Conservation (phyloP, 306 rosid genomes). For the Castanospermum australe region DNA sequence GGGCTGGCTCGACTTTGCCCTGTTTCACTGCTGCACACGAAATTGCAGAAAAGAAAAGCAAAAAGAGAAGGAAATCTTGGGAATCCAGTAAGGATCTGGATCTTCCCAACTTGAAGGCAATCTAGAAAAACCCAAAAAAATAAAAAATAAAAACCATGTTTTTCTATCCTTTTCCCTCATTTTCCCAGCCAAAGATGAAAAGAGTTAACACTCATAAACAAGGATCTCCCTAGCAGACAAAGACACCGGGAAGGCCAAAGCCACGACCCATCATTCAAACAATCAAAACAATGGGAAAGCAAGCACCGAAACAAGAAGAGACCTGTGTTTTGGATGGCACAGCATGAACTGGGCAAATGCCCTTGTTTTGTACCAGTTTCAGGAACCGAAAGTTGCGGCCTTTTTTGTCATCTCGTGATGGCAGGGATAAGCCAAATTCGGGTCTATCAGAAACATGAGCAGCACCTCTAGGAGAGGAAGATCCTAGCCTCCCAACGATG, state of each 20-base stretch:
- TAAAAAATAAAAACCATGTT: too few species aligned
- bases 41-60: background rate
- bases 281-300: background rate
- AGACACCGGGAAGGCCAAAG: background rate
- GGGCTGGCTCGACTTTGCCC: background rate
- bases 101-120: background rate
- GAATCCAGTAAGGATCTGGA: background rate
- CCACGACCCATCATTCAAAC: background rate
- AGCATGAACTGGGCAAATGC: constrained; percentile 16
- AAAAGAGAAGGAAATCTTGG: background rate
- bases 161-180: background rate
- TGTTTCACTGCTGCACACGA: background rate
- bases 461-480: background rate
- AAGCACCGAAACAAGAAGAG: background rate
- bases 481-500: constrained; percentile 7
- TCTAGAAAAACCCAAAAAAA: background rate
- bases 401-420: background rate
- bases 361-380: constrained; percentile 23
- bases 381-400: constrained; percentile 24
- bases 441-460: background rate
- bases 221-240: background rate
- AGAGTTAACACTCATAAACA: background rate
- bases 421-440: constrained; percentile 13
- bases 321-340: constrained; percentile 38
- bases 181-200: background rate